Evolutionary conservation across 78 protist genomes (phyloP).

Genomic region (Chrysochromulina tobinii): DNA sequence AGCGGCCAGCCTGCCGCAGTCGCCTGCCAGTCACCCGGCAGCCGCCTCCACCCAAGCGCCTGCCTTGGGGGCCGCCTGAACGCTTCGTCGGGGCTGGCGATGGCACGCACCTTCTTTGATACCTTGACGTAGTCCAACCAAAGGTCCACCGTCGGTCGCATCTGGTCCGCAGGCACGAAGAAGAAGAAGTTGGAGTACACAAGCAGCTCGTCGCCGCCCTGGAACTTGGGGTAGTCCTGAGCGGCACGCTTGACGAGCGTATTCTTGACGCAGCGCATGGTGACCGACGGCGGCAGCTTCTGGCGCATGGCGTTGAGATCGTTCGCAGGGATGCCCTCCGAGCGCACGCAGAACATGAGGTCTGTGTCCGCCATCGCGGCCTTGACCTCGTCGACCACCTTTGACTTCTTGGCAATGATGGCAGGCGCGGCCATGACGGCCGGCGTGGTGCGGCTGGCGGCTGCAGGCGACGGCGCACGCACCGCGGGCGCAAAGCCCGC

Average conservation of each 20-base stretch:
- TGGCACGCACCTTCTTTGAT: background rate
- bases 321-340: background rate
- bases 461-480: no score
- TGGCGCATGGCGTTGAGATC: background rate
- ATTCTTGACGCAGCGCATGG: background rate
- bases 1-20: no score
- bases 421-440: background rate
- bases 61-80: no score
- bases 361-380: background rate
- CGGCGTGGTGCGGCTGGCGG: no score
- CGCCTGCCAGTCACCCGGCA: no score
- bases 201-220: background rate
- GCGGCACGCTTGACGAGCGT: background rate
- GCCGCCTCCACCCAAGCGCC: no score
- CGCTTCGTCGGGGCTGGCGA: background rate
- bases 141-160: background rate
- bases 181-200: constrained; percentile 8
- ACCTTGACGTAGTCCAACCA: background rate
- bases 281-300: background rate
- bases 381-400: background rate
- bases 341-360: constrained; percentile 8
- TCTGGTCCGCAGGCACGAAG: background rate
- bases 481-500: no score
- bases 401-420: background rate
- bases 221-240: background rate